Conservation (phyloP, 2,329 filamentous ascomycete species). For the Pestalotiopsis sp. region DNA sequence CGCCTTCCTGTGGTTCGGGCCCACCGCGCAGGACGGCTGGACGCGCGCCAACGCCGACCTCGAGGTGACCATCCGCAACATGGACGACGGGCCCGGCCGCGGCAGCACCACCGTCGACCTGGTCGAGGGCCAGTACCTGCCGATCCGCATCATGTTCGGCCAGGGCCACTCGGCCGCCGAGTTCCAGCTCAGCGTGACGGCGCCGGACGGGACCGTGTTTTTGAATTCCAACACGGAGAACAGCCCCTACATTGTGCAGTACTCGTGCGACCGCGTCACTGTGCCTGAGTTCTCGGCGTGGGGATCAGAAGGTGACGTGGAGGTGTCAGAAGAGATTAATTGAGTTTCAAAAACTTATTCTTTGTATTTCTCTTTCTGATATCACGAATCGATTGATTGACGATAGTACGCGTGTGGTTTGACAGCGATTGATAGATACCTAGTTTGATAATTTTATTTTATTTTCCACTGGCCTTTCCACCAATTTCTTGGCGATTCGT, state of each 20-base stretch:
- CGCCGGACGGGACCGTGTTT: constrained; percentile 1
- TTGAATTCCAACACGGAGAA: background rate
- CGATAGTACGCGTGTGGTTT: no score
- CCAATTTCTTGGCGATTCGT: no score
- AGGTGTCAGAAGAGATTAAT: background rate
- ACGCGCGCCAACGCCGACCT: constrained; percentile 2
- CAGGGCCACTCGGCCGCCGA: background rate
- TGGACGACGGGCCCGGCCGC: background rate
- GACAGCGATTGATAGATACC: no score
- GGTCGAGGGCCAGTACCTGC: background rate
- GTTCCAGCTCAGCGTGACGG: background rate
- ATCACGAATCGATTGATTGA: no score
- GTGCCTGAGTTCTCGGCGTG: background rate
- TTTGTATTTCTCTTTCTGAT: no score
- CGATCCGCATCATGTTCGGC: constrained; percentile 5
- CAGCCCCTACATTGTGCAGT: background rate
- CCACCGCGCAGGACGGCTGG: background rate
- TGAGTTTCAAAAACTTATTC: no score
- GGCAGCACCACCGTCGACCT: background rate
- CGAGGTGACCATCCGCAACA: background rate
- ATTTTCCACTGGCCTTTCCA: no score
- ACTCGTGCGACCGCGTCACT: background rate
- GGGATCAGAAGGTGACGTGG: background rate
- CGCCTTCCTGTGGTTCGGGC: background rate
- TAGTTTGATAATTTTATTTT: no score